phyloP scores from a whole-genome alignment of 1,139 yeast genomes.

The Suhomyces panamericanus region DNA sequence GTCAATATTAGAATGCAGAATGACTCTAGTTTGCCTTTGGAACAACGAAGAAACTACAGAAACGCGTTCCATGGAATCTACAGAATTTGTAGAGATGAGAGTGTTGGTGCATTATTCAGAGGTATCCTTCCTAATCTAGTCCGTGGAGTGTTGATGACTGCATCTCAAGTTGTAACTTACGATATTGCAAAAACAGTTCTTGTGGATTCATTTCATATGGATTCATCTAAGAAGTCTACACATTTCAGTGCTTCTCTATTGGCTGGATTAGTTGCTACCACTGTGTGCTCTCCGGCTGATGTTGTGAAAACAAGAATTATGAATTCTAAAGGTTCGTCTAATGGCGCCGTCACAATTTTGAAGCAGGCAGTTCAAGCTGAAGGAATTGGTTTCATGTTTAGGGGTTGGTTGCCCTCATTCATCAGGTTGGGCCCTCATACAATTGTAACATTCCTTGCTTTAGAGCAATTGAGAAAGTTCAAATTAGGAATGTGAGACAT shows the following conservation, averaged over 20 bases:
- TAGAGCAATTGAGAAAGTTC: constrained; percentile 70
- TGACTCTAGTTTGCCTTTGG: constrained; percentile 68
- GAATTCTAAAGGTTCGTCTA: constrained; percentile 58
- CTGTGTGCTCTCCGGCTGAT: constrained; percentile 90
- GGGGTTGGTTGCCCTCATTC: constrained; percentile 91
- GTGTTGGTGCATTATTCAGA: constrained; percentile 59
- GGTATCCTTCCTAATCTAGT: constrained; percentile 78
- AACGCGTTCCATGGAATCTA: constrained; percentile 77
- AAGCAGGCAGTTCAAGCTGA: constrained; percentile 60
- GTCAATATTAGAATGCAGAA: constrained; percentile 92
- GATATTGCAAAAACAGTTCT: constrained; percentile 69
- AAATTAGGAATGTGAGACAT: constrained; percentile 48
- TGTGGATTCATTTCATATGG: constrained; percentile 51
- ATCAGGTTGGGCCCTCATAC: constrained; percentile 89
- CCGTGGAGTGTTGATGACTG: constrained; percentile 86
- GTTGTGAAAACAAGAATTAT: constrained; percentile 86
- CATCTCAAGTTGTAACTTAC: constrained; percentile 87
- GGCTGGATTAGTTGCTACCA: constrained; percentile 86
- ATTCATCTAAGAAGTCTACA: constrained; percentile 64
- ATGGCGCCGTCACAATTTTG: constrained; percentile 53
- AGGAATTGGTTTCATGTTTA: constrained; percentile 76
- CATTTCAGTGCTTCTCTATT: constrained; percentile 75
- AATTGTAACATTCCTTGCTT: constrained; percentile 76
- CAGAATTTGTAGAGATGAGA: constrained; percentile 63
- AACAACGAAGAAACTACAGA: constrained; percentile 68